Base-by-base conservation (phyloP, 768 basidiomycete species). In the Ephemerocybe angulata region DNA sequence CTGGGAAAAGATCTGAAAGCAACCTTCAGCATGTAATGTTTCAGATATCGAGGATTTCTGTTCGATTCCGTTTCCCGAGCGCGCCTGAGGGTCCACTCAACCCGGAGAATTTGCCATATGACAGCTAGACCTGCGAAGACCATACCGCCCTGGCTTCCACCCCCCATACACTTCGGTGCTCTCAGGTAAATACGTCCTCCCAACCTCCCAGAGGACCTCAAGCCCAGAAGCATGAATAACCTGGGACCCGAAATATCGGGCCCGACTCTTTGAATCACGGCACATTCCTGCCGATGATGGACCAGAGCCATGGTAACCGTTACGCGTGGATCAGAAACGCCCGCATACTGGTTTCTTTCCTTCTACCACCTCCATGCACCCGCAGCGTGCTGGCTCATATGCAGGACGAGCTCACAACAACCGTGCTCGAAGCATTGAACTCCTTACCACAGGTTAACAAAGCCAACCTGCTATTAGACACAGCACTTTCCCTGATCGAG, bases 381-480 rank as follows among this genome's bases (percentile, higher is more conserved):
- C 21, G 33, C 33, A 35, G 10, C 10, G 10, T 35, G 33, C 33
- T 8, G 33, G 7, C n/a, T n/a, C n/a, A n/a, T n/a, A 60, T 68
- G 38, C 58, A 64, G 42, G 80, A 83, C 66, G 80, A 81, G 62
- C 75, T 83, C 56, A 81, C 79, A 13, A 71, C 74, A 2, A 79
- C 78, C 15, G 77, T 79, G 22, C 74, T 71, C 56, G 72, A 72
- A 56, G 80, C 79, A 3, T 67, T 80, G n/a, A 73, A 78, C 55
- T 72, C 76, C 29, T 63, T 82, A 8, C 73, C 75, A 1, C 66
- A 68, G 21, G 58, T 71, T 7, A 65, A 72, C 54, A 82, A 82
- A 62, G 80, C 80, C 24, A 73, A 73, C 51, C 74, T 82, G 60
- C 66, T 83, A 21, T 66, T 83, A 5, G 76, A 81, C 52, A 81